Base-by-base conservation (phyloP, 1,139 yeast genomes). In the Suhomyces yuchorum region DNA sequence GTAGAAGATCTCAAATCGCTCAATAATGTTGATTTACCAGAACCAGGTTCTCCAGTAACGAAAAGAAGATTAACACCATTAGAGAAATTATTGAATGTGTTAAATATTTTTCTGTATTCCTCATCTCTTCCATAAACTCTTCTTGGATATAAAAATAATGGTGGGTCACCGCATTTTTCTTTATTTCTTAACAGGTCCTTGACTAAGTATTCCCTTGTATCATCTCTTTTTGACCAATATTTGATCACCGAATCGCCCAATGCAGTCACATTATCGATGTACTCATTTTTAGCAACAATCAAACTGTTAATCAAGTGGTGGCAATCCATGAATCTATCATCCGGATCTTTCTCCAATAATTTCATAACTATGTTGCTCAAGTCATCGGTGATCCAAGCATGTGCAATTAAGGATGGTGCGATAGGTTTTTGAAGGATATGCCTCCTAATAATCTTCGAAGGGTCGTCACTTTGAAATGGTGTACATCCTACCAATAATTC, bases 21-120 rank as follows among this genome's bases (percentile, higher is more conserved):
- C n/a, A 80, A 58, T 5, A 80, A 54, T 3, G 77, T 61, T 0
- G 82, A 66, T 57, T 78, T 79, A 3, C 84, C 85, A 3, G 68
- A 59, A 0, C 84, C 85, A 0, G 74, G 56, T n/a, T 65, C 69
- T 6, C 84, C 84, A 1, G 65, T 55, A 8, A 80, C 59, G 12
- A 78, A 56, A 1, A 76, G 54, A 14, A 71, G 51, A 49, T 70
- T 68, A 53, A 58, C 62, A 51, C 59, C 66, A 50, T 30, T 53
- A 46, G 34, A 56, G 52, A 40, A 56, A 49, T 42, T 50, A 20
- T 68, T 64, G 49, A 69, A 67, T 3, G 58, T 52, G 1, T 63
- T 57, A 26, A 61, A 61, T 7, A 73, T 57, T 17, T 55, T 50
- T 3, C 62, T 52, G 43, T 69, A 56, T 18, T 68, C 70, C 1